Evolutionary conservation across 371 early-diverging fungal genomes (phyloP).

Genomic region (Rhizomucor pusillus): DNA sequence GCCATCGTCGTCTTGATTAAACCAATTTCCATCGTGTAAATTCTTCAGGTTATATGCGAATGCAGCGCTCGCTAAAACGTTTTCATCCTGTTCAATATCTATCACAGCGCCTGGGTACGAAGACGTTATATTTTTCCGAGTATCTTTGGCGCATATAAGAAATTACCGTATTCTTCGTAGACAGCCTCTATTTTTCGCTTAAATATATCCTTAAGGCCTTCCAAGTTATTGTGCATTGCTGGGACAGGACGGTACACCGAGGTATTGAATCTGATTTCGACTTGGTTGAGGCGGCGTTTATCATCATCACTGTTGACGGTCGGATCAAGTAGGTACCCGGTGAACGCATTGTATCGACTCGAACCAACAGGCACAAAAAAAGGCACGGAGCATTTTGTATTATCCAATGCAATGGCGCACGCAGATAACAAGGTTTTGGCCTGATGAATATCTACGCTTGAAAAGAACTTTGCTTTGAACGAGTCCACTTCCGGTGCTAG

Average conservation of each 20-base stretch:
- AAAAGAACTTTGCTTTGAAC: conserved; percentile 30
- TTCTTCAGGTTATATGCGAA: conserved; percentile 56
- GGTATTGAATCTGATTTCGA: conserved; percentile 62
- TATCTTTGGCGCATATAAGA: background rate
- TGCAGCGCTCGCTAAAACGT: no score
- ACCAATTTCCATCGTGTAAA: conserved; percentile 62
- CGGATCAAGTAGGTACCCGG: conserved; percentile 49
- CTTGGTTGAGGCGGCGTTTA: conserved; percentile 19
- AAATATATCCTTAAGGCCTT: conserved; percentile 58
- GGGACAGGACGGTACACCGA: conserved; percentile 57
- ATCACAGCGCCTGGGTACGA: background rate
- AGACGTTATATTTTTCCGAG: background rate
- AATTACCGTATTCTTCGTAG: conserved; percentile 39
- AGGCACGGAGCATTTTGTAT: conserved; percentile 69
- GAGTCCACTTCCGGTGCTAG: conserved; percentile 36
- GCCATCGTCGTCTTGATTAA: conserved; percentile 30
- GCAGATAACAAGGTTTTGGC: conserved; percentile 70
- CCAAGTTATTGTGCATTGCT: conserved; percentile 52
- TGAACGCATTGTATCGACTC: conserved; percentile 57
- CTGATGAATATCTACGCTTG: conserved; percentile 54
- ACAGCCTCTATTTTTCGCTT: conserved; percentile 40
- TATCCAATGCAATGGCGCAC: conserved; percentile 72
- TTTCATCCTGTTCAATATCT: background rate
- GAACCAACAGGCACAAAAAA: conserved; percentile 77
- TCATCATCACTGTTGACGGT: conserved; percentile 6